A percentile compares a stretch with the other conserved stretches of the same genome.
Evolutionary conservation across 768 basidiomycete genomes (phyloP).

Genomic region (Podaxis sp.): DNA sequence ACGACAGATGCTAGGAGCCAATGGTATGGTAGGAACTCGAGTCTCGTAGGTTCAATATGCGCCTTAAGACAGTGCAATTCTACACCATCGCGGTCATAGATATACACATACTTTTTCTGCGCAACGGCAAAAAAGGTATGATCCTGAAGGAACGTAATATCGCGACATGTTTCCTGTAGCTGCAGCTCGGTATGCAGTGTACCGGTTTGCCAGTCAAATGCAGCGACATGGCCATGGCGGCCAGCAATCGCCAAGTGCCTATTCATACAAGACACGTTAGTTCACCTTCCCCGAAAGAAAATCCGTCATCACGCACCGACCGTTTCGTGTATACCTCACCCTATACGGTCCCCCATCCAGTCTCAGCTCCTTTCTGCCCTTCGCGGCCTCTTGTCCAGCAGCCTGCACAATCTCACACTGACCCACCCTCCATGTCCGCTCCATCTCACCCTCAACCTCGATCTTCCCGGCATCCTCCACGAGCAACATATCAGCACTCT

Average conservation of each 20-base stretch:
- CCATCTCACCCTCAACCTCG: constrained; percentile 76
- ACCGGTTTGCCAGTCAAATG: constrained; percentile 92
- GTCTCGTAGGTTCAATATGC: constrained; percentile 84
- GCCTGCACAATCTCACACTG: constrained; percentile 74
- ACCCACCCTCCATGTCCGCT: constrained; percentile 84
- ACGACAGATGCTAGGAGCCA: constrained; percentile 89
- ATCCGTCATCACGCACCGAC: constrained; percentile 51
- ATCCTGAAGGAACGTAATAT: constrained; percentile 95
- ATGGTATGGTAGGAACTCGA: constrained; percentile 95
- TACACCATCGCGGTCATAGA: constrained; percentile 92
- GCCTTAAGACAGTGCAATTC: constrained; percentile 85
- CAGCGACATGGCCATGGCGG: constrained; percentile 80
- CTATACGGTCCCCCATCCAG: constrained; percentile 87
- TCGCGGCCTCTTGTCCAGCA: constrained; percentile 73
- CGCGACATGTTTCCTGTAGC: constrained; percentile 85
- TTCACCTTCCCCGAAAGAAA: neutral
- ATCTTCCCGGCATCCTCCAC: constrained; percentile 72
- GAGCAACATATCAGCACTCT: constrained; percentile 66
- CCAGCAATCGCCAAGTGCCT: constrained; percentile 90
- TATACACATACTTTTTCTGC: constrained; percentile 93
- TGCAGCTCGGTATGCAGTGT: constrained; percentile 86
- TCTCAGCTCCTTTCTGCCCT: constrained; percentile 74
- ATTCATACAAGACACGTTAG: constrained; percentile 3
- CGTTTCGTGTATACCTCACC: constrained; percentile 86
- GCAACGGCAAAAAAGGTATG: constrained; percentile 94